Evolutionary conservation across 2,329 filamentous ascomycete species (phyloP).

Genomic region (Pseudogymnoascus pannorum): DNA sequence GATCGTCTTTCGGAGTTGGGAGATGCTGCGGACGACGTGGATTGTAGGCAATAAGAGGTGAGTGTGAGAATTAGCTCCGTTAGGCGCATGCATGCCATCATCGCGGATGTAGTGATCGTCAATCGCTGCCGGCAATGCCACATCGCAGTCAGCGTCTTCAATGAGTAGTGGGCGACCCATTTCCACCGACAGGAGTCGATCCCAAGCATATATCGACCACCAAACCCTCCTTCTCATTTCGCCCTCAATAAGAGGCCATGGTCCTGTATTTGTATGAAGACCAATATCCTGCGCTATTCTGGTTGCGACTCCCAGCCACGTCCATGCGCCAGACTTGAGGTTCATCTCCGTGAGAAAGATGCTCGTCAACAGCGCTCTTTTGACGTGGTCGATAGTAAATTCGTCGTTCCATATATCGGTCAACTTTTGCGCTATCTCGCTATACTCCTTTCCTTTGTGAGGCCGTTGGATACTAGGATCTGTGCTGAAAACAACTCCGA

Average conservation of each 20-base stretch:
- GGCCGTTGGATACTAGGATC: constrained; percentile 46
- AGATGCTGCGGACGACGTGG: constrained; percentile 71
- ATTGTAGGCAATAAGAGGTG: constrained; percentile 73
- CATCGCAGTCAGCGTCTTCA: constrained; percentile 81
- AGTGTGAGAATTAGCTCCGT: constrained; percentile 48
- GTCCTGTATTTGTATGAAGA: constrained; percentile 66
- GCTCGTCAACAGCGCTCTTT: constrained; percentile 64
- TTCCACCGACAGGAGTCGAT: constrained; percentile 74
- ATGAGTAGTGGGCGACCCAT: constrained; percentile 75
- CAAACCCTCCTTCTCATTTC: constrained; percentile 85
- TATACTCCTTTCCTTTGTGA: constrained; percentile 55
- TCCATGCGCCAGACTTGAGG: constrained; percentile 75
- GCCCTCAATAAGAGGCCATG: constrained; percentile 66
- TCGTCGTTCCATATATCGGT: constrained; percentile 79
- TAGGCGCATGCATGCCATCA: constrained; percentile 46
- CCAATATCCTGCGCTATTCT: constrained; percentile 77
- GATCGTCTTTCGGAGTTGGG: constrained; percentile 64
- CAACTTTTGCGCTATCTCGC: constrained; percentile 62
- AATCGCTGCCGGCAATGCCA: constrained; percentile 67
- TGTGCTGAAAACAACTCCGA: constrained; percentile 67
- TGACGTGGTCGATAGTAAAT: constrained; percentile 66
- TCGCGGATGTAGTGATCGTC: constrained; percentile 72
- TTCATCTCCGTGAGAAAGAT: constrained; percentile 83
- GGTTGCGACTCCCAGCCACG: constrained; percentile 75
- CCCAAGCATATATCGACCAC: constrained; percentile 91